A percentile compares a stretch with the other conserved stretches of the same genome.
These are phyloP conservation scores for Paecilomyces formosus DNA, from an alignment of 2,329 filamentous ascomycete species.

Conservation along the genomic window DNA sequence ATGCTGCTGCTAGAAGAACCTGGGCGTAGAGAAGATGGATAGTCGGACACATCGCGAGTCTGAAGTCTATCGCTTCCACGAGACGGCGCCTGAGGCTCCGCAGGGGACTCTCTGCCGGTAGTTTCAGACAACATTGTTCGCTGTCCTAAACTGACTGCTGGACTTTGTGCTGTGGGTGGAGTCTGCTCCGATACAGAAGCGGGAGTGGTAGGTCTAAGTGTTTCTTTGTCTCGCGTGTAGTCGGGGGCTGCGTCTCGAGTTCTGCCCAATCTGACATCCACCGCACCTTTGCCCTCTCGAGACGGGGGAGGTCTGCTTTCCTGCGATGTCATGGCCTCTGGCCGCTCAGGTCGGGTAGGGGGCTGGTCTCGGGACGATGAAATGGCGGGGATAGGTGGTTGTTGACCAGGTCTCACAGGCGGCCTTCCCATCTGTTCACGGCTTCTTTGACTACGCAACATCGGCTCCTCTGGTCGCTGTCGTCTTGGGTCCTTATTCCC, in stretches of 20 bases:
- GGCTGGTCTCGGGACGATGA: conserved; percentile 12
- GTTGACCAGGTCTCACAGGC: conserved; percentile 25
- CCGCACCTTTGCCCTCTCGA: conserved; percentile 16
- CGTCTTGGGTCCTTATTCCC: conserved; percentile 21
- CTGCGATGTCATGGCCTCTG: conserved; percentile 11
- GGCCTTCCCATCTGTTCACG: conserved; percentile 33
- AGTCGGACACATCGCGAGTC: conserved; percentile 10
- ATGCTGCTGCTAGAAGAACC: conserved; percentile 8
- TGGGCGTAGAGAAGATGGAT: conserved; percentile 15
- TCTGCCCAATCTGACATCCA: conserved; percentile 14
- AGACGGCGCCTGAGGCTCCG: conserved; percentile 23
- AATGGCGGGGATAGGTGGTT: conserved; percentile 13
- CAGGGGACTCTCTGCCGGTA: conserved; percentile 12
- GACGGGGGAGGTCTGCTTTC: conserved; percentile 19
- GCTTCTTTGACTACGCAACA: conserved; percentile 27
- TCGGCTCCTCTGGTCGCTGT: conserved; percentile 29
- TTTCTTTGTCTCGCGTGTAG: conserved; percentile 17
- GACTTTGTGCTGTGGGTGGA: conserved; percentile 11
- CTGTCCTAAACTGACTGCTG: conserved; percentile 19
- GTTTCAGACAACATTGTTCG: conserved; percentile 21
- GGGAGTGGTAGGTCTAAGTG: conserved; percentile 21
- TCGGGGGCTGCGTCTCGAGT: conserved; percentile 11
- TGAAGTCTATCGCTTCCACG: conserved; percentile 21
- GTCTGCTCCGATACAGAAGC: conserved; percentile 17
- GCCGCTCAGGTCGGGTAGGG: conserved; percentile 17